A percentile compares a stretch with the other conserved stretches of the same genome.
Conservation (phyloP, 371 early-diverging fungal species). For the Vairimorpha necatrix region DNA sequence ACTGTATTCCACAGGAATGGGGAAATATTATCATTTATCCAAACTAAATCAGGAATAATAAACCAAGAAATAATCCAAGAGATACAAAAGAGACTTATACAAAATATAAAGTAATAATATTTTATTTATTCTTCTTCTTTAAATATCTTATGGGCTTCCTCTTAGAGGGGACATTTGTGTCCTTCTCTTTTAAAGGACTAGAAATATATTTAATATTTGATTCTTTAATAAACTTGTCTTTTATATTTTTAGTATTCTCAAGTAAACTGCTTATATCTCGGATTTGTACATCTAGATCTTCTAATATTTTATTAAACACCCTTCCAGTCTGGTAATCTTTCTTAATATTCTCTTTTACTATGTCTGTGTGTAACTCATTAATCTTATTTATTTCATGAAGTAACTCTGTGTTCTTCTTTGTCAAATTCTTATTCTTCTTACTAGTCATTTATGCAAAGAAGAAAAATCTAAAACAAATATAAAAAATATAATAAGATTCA, state of each 20-base stretch:
- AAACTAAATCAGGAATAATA: neutral
- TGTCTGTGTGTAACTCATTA: conserved; percentile 5
- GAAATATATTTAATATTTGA: neutral
- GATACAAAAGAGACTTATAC: neutral
- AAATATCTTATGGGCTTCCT: neutral
- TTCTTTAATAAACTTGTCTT: neutral
- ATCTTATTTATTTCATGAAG: conserved; percentile 27
- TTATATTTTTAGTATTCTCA: neutral
- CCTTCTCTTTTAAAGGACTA: neutral
- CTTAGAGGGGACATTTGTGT: neutral
- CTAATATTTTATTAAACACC: neutral
- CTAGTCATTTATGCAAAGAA: conserved; percentile 25
- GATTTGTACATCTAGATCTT: conserved; percentile 10
- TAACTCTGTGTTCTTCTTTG: conserved; percentile 43
- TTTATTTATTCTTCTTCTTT: neutral
- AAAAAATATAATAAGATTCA: neutral
- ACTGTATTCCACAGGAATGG: conserved; percentile 1
- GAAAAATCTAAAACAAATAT: neutral
- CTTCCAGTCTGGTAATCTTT: conserved; percentile 8
- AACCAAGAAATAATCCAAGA: neutral
- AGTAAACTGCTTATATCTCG: neutral
- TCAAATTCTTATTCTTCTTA: conserved; percentile 44
- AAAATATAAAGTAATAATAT: neutral
- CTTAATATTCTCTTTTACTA: conserved; percentile 37
- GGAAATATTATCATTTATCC: neutral